Evolutionary conservation across 306 rosid species (phyloP), one percentile per base, ranked within the genome.

Genomic region (Vigna angularis): DNA sequence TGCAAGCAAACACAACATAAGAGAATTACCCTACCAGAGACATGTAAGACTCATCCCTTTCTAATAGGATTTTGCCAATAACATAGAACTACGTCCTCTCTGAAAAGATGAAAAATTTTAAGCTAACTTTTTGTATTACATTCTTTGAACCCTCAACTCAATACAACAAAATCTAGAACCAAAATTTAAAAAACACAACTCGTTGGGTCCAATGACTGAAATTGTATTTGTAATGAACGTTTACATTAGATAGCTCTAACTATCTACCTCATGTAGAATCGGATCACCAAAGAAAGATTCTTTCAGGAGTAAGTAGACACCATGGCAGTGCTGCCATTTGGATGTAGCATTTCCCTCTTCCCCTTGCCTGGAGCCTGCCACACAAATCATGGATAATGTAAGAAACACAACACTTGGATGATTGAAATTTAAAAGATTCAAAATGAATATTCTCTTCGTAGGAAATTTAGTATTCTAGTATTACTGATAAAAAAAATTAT

Each of bases 341-440:
- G 73, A 70, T 49, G 84, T 40, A 45, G 83, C 64, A 30, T 79
- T 77, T 86, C 89, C 87, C 73, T 84, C 82, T 71, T 82, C 34
- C 63, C 70, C 70, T 80, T 45, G 79, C 81, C 74, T 34, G 72
- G 51, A 74, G 79, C 55, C 98, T 90, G 89, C 83, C 88, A 66
- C 24, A 76, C 53, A 63, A 26, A 73, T 47, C 48, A 80, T 56
- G 49, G 61, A 74, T 61, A 53, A 82, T 69, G 63, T 73, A 49
- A 70, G 68, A 32, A 73, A 78, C 10, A 16, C 59, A 76, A 66
- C 34, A 75, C 15, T 58, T 13, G 16, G 3, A 53, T 20, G 9
- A 82, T 42, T 49, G 49, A 36, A 76, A 72, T 62, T 66, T 9
- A 11, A 68, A 66, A 65, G 47, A 68, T 69, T 26, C 16, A 63